Evolutionary conservation across 2,329 filamentous ascomycete genomes (phyloP), one percentile per base, ranked within the genome.

Genomic region (Cladosporium velox): DNA sequence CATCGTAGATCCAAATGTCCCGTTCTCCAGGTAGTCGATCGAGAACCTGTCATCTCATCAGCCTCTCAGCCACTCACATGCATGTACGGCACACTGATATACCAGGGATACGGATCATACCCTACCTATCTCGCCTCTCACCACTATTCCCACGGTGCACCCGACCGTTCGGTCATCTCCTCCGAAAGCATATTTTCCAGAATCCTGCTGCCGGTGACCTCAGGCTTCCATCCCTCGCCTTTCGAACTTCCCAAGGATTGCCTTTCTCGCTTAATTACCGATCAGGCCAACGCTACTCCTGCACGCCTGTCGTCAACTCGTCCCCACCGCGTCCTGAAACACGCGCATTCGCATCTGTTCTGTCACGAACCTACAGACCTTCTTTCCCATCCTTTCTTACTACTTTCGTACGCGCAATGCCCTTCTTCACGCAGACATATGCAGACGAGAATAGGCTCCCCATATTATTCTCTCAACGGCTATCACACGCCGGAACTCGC

Each of bases 251-350:
- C 52, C 14, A n/a, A 34, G 52, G 52, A 55, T 55, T 34, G 52
- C 52, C 52, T 55, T 34, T 55, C n/a, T 55, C 52, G 52, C 52
- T 55, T 55, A 55, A n/a, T 55, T 30, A 55, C 52, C 52, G 52
- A 55, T 55, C 52, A 32, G 52, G 52, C 28, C 28, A 55, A 55
- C 52, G 52, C 52, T 55, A 55, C 28, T 30, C 26, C 28, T 54
- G 51, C 51, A 54, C 51, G 51, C 51, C 51, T 54, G 52, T 55
- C 52, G 52, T 55, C 52, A 34, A 34, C 52, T 24, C 28, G 52
- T 30, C 12, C 24, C 52, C 52, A 55, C 52, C 28, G 52, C 52
- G 52, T 55, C 52, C 32, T 55, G 52, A 55, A 55, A 55, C 52
- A 55, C 52, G 52, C 52, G 32, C 52, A 55, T 55, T 30, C 52